A percentile compares a stretch with the other conserved stretches of the same genome.
Evolutionary conservation across 495 filamentous ascomycete species (phyloP).

Genomic region (Staphylotrichum longicolle): DNA sequence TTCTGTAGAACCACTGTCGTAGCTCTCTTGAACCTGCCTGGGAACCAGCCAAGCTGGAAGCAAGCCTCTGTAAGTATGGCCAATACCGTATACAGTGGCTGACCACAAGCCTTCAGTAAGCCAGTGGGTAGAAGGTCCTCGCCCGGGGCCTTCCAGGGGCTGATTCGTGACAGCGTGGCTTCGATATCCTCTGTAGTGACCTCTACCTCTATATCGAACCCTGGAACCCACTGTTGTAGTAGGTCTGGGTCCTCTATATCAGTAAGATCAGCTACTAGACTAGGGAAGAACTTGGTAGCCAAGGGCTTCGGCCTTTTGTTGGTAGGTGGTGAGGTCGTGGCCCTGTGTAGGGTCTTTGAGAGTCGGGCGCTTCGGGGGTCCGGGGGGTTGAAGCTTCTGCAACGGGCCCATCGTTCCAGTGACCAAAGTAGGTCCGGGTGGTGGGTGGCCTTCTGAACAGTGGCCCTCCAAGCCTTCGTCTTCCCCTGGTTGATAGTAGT

Average conservation of each 20-base stretch:
- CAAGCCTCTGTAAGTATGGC: no score
- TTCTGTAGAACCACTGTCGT: no score
- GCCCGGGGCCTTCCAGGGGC: no score
- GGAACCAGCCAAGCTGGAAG: no score
- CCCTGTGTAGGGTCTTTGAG: not conserved
- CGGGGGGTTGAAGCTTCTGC: constrained; percentile 6
- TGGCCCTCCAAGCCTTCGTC: not conserved
- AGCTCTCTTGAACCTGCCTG: no score
- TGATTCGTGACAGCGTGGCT: no score
- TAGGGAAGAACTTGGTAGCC: not conserved
- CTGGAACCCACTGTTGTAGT: constrained; percentile 4
- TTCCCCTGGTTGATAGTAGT: no score
- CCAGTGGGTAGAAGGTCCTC: no score
- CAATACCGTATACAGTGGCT: no score
- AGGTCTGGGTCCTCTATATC: constrained; percentile 8
- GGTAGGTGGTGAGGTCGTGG: not conserved
- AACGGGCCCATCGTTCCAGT: constrained; percentile 10
- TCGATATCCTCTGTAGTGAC: no score
- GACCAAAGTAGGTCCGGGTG: constrained; percentile 1
- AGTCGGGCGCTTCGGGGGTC: constrained; percentile 9
- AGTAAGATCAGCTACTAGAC: constrained; percentile 2
- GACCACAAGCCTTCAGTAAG: no score
- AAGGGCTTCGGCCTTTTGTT: not conserved
- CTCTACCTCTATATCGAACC: constrained; percentile 2
- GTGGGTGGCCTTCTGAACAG: not conserved